These are phyloP conservation scores for Fallopia convolvulus DNA, from an alignment of 148 eudicot species.

Conservation along the genomic window DNA sequence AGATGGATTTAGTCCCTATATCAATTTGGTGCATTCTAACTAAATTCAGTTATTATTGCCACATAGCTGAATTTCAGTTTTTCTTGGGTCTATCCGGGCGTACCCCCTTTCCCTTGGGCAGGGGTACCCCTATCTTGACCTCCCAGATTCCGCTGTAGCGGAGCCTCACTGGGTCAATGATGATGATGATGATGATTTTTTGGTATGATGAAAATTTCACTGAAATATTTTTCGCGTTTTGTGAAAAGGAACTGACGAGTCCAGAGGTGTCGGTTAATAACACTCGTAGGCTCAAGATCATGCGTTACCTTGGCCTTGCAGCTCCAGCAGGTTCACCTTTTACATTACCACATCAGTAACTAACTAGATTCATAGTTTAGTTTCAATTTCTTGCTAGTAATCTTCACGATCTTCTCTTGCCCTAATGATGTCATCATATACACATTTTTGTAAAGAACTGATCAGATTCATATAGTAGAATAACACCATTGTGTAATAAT, in stretches of 20 bases:
- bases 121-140: too few relatives aligned
- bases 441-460: constrained; percentile 1
- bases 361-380: neutral
- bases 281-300: constrained; percentile 31
- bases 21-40: too few relatives aligned
- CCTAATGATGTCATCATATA: neutral
- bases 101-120: too few relatives aligned
- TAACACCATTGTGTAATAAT: neutral
- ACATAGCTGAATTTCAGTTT: too few relatives aligned
- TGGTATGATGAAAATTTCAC: neutral
- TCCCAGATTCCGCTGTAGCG: too few relatives aligned
- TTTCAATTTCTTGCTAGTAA: neutral
- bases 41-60: too few relatives aligned
- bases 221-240: neutral
- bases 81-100: too few relatives aligned
- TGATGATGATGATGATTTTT: too few relatives aligned
- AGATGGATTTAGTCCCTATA: too few relatives aligned
- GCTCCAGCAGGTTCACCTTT: constrained; percentile 48
- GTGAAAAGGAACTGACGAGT: constrained; percentile 17
- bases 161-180: too few relatives aligned
- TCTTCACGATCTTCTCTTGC: neutral
- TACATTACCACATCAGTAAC: neutral
- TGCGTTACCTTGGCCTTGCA: constrained; percentile 44
- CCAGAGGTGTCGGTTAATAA: constrained; percentile 20
- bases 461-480: constrained; percentile 8